Base-by-base conservation (phyloP, 768 basidiomycete genomes). In the Boletus edulis region DNA sequence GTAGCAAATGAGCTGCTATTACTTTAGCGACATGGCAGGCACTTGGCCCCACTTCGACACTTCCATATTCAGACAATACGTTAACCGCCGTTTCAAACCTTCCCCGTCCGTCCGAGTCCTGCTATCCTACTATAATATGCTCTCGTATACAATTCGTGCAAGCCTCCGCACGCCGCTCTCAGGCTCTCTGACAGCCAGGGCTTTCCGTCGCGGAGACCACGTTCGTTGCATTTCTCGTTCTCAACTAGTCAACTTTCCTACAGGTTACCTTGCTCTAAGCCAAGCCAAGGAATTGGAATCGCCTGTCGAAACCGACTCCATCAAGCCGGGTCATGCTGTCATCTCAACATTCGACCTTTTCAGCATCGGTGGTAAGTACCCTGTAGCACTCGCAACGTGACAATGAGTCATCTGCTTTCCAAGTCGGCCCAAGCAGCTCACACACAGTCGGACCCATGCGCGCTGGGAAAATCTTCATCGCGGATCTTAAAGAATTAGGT, bases 261-360 rank as follows among this genome's bases (percentile, higher is more conserved):
- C 56, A 0, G 57, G 54, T 43, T 44, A 44, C 18, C 39, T 62
- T 6, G 3, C 52, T 1, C 39, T 54, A 0, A 51, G 42, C 29
- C 41, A 46, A 7, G 9, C 44, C 39, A 53, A 29, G 12, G 18
- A 55, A 66, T 1, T 4, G 22, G 9, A 52, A 57, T 14, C 32
- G 48, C 51, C 54, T 5, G 48, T 49, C 20, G 61, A 59, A 37
- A n/a, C 50, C 5, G 54, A 59, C 44, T 11, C 58, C 4, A 59
- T 70, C 39, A 71, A 75, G 27, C 78, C 83, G 14, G 86, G 91
- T 49, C 92, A 94, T 76, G 94, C 94, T 6, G 94, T 95, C 59
- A 94, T 96, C 51, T 93, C 91, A 1, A 85, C 94, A 1, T 96
- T 95, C 66, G 94, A 97, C 70, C 76, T 96, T 49, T 95, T 96